These are phyloP conservation scores for Lablab purpureus DNA, from an alignment of 306 rosid genomes.

Conservation along the genomic window DNA sequence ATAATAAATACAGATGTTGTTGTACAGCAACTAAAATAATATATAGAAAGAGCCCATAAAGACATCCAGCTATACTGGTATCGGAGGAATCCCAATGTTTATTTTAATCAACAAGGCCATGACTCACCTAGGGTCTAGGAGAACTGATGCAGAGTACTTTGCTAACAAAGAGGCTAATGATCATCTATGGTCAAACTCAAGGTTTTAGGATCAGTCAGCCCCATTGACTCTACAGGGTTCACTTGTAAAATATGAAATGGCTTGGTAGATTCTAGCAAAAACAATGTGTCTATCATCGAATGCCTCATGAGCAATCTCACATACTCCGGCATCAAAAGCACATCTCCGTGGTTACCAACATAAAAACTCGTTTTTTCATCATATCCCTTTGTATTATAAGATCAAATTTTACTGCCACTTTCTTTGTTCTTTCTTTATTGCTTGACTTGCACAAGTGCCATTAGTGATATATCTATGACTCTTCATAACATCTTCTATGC, in stretches of 20 bases:
- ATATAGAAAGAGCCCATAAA: neutral
- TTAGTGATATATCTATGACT: conserved; percentile 9
- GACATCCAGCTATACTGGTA: neutral
- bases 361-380: neutral
- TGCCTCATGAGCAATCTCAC: conserved; percentile 2
- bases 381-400: neutral
- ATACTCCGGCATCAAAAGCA: neutral
- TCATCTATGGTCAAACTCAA: neutral
- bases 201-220: conserved; percentile 1
- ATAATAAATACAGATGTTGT: conserved; percentile 1
- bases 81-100: neutral
- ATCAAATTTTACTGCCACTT: neutral
- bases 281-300: neutral
- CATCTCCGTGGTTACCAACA: conserved; percentile 2
- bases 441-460: neutral
- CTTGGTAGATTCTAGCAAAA: conserved; percentile 8
- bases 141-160: conserved; percentile 23
- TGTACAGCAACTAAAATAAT: conserved; percentile 13
- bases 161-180: conserved; percentile 13
- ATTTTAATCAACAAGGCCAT: conserved; percentile 23
- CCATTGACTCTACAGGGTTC: neutral
- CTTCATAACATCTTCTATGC: conserved; percentile 11
- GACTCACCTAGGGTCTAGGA: neutral
- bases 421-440: conserved; percentile 29
- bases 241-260: conserved; percentile 14